Conservation (phyloP, 2,329 filamentous ascomycete genomes). For the Talaromyces sp. region DNA sequence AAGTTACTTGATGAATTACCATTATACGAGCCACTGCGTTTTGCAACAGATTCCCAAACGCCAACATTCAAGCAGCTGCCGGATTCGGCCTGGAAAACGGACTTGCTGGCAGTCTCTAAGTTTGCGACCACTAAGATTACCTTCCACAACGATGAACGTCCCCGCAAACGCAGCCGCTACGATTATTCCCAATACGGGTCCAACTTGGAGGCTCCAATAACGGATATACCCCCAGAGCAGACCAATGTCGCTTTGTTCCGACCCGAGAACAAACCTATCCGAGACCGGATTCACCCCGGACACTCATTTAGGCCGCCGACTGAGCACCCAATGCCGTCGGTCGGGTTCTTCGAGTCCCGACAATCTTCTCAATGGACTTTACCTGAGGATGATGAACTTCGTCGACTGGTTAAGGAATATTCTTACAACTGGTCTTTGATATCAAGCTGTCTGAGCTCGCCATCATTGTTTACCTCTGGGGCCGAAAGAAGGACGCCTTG, state of each 20-base stretch:
- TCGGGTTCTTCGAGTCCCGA: constrained; percentile 86
- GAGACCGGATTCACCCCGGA: constrained; percentile 85
- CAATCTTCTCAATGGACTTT: constrained; percentile 88
- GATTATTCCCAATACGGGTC: constrained; percentile 75
- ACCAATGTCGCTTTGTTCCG: constrained; percentile 84
- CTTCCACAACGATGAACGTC: constrained; percentile 66
- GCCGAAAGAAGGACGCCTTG: constrained; percentile 90
- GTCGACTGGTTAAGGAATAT: constrained; percentile 82
- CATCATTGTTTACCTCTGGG: constrained; percentile 78
- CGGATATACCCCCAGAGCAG: constrained; percentile 67
- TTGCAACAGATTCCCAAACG: constrained; percentile 61
- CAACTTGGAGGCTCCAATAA: constrained; percentile 56
- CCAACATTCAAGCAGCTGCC: constrained; percentile 63
- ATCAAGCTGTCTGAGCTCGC: constrained; percentile 73
- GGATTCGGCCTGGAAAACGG: constrained; percentile 72
- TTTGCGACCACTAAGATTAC: constrained; percentile 81
- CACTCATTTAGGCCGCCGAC: constrained; percentile 93
- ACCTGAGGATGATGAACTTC: constrained; percentile 87
- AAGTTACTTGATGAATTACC: constrained; percentile 79
- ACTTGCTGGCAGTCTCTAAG: constrained; percentile 83
- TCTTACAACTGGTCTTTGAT: constrained; percentile 98
- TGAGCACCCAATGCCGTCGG: constrained; percentile 86
- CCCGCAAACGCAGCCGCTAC: constrained; percentile 78
- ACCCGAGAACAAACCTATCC: constrained; percentile 83
- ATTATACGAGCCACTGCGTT: constrained; percentile 67